Percentiles rank a stretch among this genome's conserved stretches.
Conservation (phyloP, 2,329 filamentous ascomycete species). For the Cladosporium sp. region DNA sequence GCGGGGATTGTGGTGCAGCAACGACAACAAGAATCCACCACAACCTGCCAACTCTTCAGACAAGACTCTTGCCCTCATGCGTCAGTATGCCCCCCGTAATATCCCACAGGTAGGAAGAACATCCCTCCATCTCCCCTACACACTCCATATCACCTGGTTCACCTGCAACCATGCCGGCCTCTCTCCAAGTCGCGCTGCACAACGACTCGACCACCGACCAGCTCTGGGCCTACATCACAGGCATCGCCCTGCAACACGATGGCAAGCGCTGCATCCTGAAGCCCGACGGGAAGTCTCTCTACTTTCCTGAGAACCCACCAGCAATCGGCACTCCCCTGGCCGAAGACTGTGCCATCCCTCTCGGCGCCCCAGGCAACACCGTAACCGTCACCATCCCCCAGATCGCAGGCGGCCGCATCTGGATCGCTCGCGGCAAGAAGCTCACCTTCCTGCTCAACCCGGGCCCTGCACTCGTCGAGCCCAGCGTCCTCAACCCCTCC, state of each 20-base stretch:
- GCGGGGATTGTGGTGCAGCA: background rate
- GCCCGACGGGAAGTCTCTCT: slow-evolving; percentile 39
- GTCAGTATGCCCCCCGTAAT: background rate
- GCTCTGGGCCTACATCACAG: slow-evolving; percentile 41
- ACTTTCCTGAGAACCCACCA: slow-evolving; percentile 38
- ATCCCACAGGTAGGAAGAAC: background rate
- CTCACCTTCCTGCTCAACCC: slow-evolving; percentile 43
- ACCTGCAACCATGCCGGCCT: no score
- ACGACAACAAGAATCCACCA: background rate
- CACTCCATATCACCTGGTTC: background rate
- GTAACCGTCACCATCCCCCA: slow-evolving; percentile 39
- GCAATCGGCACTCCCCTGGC: slow-evolving; percentile 37
- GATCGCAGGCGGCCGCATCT: slow-evolving; percentile 43
- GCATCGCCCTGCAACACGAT: no score
- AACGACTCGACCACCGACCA: slow-evolving; percentile 39
- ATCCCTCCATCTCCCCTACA: background rate
- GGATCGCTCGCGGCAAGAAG: slow-evolving; percentile 38
- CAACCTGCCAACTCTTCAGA: background rate
- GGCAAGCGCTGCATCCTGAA: no score
- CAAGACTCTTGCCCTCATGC: background rate
- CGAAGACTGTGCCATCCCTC: slow-evolving; percentile 42
- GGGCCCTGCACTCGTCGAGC: slow-evolving; percentile 39
- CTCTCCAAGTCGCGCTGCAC: slow-evolving; percentile 38
- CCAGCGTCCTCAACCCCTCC: slow-evolving; percentile 39
- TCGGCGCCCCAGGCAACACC: slow-evolving; percentile 38